Evolutionary conservation across 179 eudicot species (phyloP), one percentile per base, ranked within the genome.

Genomic region (Drosera spatulata): DNA sequence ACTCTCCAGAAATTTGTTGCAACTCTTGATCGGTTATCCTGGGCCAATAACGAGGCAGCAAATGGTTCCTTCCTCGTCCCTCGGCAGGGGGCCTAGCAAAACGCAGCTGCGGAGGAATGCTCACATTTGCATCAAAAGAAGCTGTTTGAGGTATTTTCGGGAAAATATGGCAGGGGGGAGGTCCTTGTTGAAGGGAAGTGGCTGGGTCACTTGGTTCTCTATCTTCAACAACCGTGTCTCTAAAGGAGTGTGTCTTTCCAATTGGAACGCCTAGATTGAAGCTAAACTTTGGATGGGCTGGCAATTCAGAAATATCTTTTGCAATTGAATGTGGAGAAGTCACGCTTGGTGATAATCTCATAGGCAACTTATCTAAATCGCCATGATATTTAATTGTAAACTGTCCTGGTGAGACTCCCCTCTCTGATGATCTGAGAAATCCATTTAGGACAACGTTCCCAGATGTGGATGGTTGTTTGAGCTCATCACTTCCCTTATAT

Each of bases 41-140:
- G 41, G 99, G 99, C 97, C 97, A 94, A 69, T 94, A 90, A 65
- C 99, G 95, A 64, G 97, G 96, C 78, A 94, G 97, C 73, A 90
- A 68, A 70, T 90, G 97, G 73, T 82, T 86, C 69, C 91, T 87
- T 50, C 91, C 79, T 55, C 96, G 75, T 62, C 94, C 97, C 69
- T 94, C 99, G 59, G 80, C 81, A 64, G 97, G 96, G 41, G 91
- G 97, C 69, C 95, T 80, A 10, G 94, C 94, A 57, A 94, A 86
- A 54, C 99, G 97, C 59, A 80, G 61, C 58, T 77, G 85, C 44
- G 86, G 75, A 66, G 64, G 61, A 65, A 69, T 65, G 64, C 62
- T 73, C 62, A 73, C 53, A 62, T 71, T 83, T 41, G 84, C 47
- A 54, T 80, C 85, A 56, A 81, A 55, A 57, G 74, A 67, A 56